phyloP scores from a whole-genome alignment of 176 grass and related monocot genomes.

The bread wheat (Triticum aestivum) region IWGSC_CS_RefSeq_v2.1 NC_057796.1:448061345-448061844 shows the following conservation, averaged over 20 bases:
- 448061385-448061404: too few relatives aligned
- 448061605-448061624: constrained; percentile 1
- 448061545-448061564: background rate
- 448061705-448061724: background rate
- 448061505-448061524: background rate
- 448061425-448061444: background rate
- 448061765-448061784: constrained; percentile 12
- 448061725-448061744: background rate
- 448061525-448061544: background rate
- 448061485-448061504: background rate
- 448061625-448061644: background rate
- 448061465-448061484: background rate
- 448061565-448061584: background rate
- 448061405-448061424: too few relatives aligned
- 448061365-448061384: too few relatives aligned
- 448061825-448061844: constrained; percentile 17
- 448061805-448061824: constrained; percentile 17
- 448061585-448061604: background rate
- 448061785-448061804: constrained; percentile 22
- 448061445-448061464: background rate
- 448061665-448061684: background rate
- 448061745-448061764: constrained; percentile 45
- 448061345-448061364: too few relatives aligned
- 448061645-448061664: background rate
- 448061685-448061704: background rate